These are phyloP conservation scores for Didymella exigua DNA, from an alignment of 2,329 filamentous ascomycete genomes.

Conservation along the genomic window DNA sequence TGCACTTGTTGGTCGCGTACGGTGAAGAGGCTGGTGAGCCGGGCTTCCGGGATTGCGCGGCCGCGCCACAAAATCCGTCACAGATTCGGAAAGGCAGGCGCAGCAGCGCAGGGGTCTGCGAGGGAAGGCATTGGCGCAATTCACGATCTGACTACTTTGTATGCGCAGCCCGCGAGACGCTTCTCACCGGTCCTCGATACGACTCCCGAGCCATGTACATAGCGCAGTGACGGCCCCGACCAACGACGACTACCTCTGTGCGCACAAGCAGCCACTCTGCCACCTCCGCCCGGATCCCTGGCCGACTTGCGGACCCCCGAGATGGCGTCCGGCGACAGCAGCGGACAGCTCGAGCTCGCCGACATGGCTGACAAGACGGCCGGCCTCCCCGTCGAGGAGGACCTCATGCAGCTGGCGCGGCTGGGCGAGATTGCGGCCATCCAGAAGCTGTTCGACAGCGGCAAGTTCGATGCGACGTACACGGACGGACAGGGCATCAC, in stretches of 20 bases:
- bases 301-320: conserved; percentile 26
- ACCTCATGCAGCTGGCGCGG: conserved; percentile 95
- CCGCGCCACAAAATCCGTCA: conserved; percentile 19
- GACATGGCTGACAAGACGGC: conserved; percentile 45
- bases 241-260: background rate
- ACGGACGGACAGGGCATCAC: conserved; percentile 93
- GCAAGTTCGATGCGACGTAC: conserved; percentile 81
- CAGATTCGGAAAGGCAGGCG: too few species aligned
- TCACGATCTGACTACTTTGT: conserved; percentile 20
- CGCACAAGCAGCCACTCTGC: background rate
- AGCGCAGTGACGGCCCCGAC: background rate
- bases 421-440: conserved; percentile 85
- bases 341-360: conserved; percentile 45
- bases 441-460: conserved; percentile 85
- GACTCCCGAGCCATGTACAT: conserved; percentile 21
- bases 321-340: conserved; percentile 35
- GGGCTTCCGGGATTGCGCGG: conserved; percentile 11
- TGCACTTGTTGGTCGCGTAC: too few species aligned
- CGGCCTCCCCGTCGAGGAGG: conserved; percentile 65
- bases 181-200: conserved; percentile 5
- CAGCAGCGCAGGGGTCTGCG: conserved; percentile 19
- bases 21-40: background rate
- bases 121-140: conserved; percentile 28
- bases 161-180: conserved; percentile 17
- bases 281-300: background rate